These are phyloP conservation scores for Podospora didyma DNA, from an alignment of 495 filamentous ascomycete species.

Conservation along the genomic window DNA sequence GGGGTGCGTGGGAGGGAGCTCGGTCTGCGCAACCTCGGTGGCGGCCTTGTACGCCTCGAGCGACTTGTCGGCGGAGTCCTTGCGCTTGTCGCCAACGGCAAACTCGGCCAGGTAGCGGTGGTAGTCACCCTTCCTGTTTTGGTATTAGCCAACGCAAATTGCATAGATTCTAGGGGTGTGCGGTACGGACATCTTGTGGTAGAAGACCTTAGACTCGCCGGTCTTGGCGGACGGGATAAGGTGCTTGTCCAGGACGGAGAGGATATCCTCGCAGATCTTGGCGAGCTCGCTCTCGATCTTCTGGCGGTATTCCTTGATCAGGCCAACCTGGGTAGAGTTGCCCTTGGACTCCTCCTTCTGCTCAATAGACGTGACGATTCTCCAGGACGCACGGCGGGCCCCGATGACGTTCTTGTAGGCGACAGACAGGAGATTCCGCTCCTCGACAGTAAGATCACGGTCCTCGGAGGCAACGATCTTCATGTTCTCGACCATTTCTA, in stretches of 20 bases:
- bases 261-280: conserved; percentile 99
- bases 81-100: conserved; percentile 94
- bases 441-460: conserved; percentile 97
- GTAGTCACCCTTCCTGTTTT: conserved; percentile 95
- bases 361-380: conserved; percentile 99
- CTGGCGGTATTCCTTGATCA: conserved; percentile 99
- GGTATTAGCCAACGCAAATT: conserved; percentile 23
- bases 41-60: conserved; percentile 99
- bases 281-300: conserved; percentile 98
- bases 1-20: conserved; percentile 96
- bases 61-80: conserved; percentile 91
- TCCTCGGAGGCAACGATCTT: conserved; percentile 96
- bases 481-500: conserved; percentile 99
- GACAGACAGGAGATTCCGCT: conserved; percentile 97
- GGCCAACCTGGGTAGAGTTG: conserved; percentile 83
- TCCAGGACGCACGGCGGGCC: conserved; percentile 97
- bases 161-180: background rate
- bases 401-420: conserved; percentile 99
- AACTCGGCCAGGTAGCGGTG: conserved; percentile 99
- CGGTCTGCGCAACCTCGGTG: conserved; percentile 96
- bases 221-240: conserved; percentile 93
- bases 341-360: conserved; percentile 99
- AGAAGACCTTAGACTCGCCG: conserved; percentile 99
- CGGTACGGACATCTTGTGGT: conserved; percentile 95
- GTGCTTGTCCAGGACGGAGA: conserved; percentile 93